Conservation (phyloP, 116 monocot genomes). For the Iris pallida region DNA sequence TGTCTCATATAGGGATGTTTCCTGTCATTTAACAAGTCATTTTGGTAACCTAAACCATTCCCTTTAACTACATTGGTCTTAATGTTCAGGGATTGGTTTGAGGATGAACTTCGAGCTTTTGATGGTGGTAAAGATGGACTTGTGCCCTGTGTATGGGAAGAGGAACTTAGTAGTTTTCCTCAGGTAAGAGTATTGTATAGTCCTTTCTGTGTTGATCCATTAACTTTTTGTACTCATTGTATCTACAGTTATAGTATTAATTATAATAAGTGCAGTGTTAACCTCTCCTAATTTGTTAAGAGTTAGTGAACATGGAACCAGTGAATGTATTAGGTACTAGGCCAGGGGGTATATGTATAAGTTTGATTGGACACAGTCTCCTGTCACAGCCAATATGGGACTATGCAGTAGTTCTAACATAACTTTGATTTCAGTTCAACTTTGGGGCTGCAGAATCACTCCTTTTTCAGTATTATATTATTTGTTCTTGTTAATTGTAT, state of each 20-base stretch:
- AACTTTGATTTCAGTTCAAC: too few species aligned
- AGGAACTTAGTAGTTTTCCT: conserved; percentile 69
- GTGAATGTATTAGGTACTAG: too few species aligned
- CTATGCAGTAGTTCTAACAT: too few species aligned
- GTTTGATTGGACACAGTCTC: too few species aligned
- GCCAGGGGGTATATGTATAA: too few species aligned
- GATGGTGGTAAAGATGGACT: conserved; percentile 87
- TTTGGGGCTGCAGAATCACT: too few species aligned
- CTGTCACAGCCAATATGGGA: too few species aligned
- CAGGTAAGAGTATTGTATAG: conserved; percentile 41
- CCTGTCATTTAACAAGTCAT: neutral
- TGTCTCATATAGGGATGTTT: neutral
- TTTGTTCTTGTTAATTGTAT: too few species aligned
- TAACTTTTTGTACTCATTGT: neutral
- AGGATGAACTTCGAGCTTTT: conserved; percentile 97
- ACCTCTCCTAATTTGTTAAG: too few species aligned
- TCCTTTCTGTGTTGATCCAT: neutral
- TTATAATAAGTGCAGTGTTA: too few species aligned
- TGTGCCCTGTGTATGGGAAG: conserved; percentile 93
- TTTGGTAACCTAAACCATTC: neutral
- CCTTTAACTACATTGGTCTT: neutral
- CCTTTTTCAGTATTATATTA: too few species aligned
- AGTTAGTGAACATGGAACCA: too few species aligned
- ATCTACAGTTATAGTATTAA: neutral
- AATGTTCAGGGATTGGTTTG: conserved; percentile 82